phyloP scores from a whole-genome alignment of 768 basidiomycete genomes.

The Mycena haematopus region DNA sequence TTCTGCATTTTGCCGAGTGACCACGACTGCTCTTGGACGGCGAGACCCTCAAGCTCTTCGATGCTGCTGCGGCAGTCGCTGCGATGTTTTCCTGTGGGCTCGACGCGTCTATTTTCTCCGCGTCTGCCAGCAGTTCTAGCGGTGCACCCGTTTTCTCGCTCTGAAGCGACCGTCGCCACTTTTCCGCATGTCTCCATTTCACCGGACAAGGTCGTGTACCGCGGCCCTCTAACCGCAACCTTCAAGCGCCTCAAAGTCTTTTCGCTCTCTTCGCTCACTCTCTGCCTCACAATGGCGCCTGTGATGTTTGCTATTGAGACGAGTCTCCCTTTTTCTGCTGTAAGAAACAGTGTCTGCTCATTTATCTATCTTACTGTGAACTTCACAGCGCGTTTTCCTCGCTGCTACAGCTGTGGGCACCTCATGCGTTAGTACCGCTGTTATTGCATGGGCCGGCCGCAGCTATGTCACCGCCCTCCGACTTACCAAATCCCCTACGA shows the following conservation, averaged over 20 bases:
- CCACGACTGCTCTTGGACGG: too few species aligned
- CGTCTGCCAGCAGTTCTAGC: constrained; percentile 1
- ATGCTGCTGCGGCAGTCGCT: constrained; percentile 28
- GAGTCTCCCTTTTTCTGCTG: constrained; percentile 57
- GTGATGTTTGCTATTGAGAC: constrained; percentile 86
- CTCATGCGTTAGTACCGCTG: constrained; percentile 73
- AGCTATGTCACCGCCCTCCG: constrained; percentile 77
- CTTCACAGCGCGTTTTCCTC: constrained; percentile 62
- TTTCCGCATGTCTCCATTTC: constrained; percentile 13
- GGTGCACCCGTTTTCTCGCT: not conserved
- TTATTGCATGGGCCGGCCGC: constrained; percentile 73
- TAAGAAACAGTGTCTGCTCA: constrained; percentile 28
- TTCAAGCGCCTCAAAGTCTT: constrained; percentile 84
- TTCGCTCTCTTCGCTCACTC: constrained; percentile 77
- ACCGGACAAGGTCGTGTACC: constrained; percentile 53
- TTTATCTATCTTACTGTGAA: too few species aligned
- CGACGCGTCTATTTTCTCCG: constrained; percentile 1
- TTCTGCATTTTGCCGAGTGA: too few species aligned
- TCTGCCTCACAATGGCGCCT: constrained; percentile 73
- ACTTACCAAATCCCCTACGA: constrained; percentile 51
- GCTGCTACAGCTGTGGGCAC: constrained; percentile 75
- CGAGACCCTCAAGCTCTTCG: not conserved
- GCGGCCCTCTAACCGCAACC: constrained; percentile 73
- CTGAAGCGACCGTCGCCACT: constrained; percentile 16
- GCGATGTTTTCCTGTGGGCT: constrained; percentile 13